phyloP scores from a whole-genome alignment of 352 stramenopile species.

The Pythium rhizo-oryzae region DNA sequence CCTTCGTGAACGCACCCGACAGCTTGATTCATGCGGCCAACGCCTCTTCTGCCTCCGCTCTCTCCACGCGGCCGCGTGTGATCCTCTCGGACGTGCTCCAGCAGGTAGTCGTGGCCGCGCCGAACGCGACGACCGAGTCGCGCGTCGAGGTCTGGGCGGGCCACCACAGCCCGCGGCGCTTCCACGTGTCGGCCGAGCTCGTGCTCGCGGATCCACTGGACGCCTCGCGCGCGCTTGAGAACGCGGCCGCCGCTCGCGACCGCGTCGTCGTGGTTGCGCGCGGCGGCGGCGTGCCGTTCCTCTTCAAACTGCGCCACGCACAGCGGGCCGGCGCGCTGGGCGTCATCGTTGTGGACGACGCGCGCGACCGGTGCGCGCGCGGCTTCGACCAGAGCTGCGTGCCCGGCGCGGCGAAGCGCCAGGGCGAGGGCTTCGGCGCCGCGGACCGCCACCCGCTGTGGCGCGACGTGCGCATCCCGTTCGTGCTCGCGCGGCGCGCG shows the following conservation, averaged over 20 bases:
- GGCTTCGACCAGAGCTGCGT: constrained; percentile 77
- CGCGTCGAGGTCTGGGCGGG: constrained; percentile 62
- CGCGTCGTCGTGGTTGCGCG: constrained; percentile 60
- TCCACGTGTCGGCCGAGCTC: constrained; percentile 70
- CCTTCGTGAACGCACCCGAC: neutral
- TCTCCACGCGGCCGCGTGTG: constrained; percentile 1
- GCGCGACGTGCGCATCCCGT: constrained; percentile 60
- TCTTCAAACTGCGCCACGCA: constrained; percentile 69
- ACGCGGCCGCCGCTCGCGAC: constrained; percentile 51
- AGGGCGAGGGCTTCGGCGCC: constrained; percentile 61
- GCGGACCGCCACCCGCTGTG: constrained; percentile 60
- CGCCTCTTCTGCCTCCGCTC: neutral
- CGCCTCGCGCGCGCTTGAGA: constrained; percentile 52
- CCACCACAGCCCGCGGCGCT: constrained; percentile 66
- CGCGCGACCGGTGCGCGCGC: constrained; percentile 38
- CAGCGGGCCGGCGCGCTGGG: constrained; percentile 68
- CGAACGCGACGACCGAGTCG: constrained; percentile 19
- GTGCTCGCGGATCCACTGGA: constrained; percentile 65
- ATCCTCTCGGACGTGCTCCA: constrained; percentile 62
- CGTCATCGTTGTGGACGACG: constrained; percentile 60
- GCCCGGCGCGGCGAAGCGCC: constrained; percentile 46
- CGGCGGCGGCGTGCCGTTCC: constrained; percentile 49
- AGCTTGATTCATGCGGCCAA: neutral
- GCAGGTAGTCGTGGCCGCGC: constrained; percentile 31
- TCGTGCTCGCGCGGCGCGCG: constrained; percentile 49